phyloP scores from a whole-genome alignment of 306 rosid species.

The Fagus crenata region DNA sequence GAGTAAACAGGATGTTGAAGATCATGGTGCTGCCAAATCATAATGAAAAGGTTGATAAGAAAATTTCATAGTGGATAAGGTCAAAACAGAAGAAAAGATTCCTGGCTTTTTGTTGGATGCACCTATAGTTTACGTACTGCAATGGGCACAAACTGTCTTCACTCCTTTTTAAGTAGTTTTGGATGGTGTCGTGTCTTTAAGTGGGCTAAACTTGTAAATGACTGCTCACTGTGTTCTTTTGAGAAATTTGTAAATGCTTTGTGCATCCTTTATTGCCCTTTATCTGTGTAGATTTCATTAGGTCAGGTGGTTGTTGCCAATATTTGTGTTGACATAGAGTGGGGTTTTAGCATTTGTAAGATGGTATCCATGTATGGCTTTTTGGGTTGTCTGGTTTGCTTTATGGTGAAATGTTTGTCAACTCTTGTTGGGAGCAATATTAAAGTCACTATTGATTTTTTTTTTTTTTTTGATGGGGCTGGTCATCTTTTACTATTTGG shows the following conservation, averaged over 20 bases:
- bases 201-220: constrained; percentile 24
- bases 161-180: not conserved
- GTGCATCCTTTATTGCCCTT: constrained; percentile 1
- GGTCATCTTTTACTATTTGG: no score
- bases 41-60: not conserved
- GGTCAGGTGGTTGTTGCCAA: not conserved
- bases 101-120: not conserved
- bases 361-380: not conserved
- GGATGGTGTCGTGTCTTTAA: constrained; percentile 12
- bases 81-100: constrained; percentile 12
- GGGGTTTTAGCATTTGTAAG: not conserved
- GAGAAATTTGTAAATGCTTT: constrained; percentile 23
- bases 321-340: not conserved
- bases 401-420: not conserved
- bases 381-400: constrained; percentile 8
- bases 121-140: not conserved
- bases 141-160: not conserved
- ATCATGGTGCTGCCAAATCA: constrained; percentile 2
- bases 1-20: constrained; percentile 24
- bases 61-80: not conserved
- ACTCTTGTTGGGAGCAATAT: not conserved
- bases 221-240: constrained; percentile 14
- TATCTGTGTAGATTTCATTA: constrained; percentile 4
- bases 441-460: not conserved
- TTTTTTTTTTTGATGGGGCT: no score